phyloP scores from a whole-genome alignment of 2,329 filamentous ascomycete species.

The Canariomyces notabilis region DNA sequence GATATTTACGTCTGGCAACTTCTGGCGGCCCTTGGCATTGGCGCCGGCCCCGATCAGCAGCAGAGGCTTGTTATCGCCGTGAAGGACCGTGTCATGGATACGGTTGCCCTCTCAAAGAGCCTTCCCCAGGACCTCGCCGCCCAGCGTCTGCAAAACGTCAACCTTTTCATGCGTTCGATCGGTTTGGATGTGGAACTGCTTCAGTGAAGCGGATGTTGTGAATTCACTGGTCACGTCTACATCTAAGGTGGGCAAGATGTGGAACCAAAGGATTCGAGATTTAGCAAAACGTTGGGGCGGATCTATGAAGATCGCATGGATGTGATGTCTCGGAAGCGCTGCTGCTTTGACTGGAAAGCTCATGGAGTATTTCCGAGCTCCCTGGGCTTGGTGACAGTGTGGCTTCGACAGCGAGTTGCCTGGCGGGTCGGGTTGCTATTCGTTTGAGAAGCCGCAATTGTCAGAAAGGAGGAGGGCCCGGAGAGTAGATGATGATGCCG shows the following conservation, averaged over 20 bases:
- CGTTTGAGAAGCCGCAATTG: not conserved
- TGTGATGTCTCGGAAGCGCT: not conserved
- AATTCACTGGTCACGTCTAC: not conserved
- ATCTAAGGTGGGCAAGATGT: not conserved
- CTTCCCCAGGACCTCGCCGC: constrained; percentile 80
- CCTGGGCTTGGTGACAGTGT: not conserved
- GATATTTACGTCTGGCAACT: constrained; percentile 99
- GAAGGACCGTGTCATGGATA: constrained; percentile 97
- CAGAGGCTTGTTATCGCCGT: constrained; percentile 90
- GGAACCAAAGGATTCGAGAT: constrained; percentile 3
- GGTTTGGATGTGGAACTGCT: constrained; percentile 88
- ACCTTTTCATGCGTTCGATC: constrained; percentile 97
- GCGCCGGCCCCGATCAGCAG: constrained; percentile 89
- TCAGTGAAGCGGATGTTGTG: constrained; percentile 26
- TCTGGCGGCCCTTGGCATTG: constrained; percentile 88
- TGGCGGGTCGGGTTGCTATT: not conserved
- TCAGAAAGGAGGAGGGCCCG: not conserved
- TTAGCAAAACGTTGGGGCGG: constrained; percentile 6
- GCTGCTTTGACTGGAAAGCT: not conserved
- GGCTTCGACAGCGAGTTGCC: not conserved
- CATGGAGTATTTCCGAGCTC: not conserved
- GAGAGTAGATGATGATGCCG: constrained; percentile 1
- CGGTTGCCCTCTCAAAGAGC: constrained; percentile 81
- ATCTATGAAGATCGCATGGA: not conserved
- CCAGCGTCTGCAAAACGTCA: constrained; percentile 83